phyloP scores from a whole-genome alignment of 108 stramenopile genomes.

The Nitzschia sp. region DNA sequence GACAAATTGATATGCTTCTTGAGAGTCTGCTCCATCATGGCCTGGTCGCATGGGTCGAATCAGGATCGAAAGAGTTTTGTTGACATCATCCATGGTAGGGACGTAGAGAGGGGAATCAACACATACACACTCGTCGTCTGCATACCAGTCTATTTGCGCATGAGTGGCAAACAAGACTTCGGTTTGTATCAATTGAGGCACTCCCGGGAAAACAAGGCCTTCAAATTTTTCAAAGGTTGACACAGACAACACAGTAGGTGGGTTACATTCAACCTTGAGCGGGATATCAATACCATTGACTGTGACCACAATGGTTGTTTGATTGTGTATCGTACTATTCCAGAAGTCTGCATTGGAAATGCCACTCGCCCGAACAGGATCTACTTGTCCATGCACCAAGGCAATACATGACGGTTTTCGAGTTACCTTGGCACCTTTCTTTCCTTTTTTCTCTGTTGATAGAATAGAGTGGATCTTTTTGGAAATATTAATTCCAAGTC shows the following conservation, averaged over 20 bases:
- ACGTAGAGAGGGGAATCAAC: slow-evolving; percentile 22
- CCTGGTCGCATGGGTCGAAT: slow-evolving; percentile 25
- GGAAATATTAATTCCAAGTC: background rate
- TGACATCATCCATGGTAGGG: slow-evolving; percentile 32
- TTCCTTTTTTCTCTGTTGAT: background rate
- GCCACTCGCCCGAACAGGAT: background rate
- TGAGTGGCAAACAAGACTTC: slow-evolving; percentile 41
- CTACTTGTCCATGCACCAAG: background rate
- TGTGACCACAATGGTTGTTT: background rate
- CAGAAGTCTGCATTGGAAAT: slow-evolving; percentile 16
- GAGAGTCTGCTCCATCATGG: slow-evolving; percentile 18
- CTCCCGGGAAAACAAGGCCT: slow-evolving; percentile 46
- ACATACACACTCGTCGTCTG: slow-evolving; percentile 22
- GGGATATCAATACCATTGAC: slow-evolving; percentile 8
- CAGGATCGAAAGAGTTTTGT: slow-evolving; percentile 24
- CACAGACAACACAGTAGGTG: slow-evolving; percentile 54
- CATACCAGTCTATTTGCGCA: slow-evolving; percentile 66
- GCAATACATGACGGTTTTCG: background rate
- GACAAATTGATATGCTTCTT: slow-evolving; percentile 43
- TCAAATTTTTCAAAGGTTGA: slow-evolving; percentile 63
- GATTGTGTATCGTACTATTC: background rate
- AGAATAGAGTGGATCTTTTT: slow-evolving; percentile 3
- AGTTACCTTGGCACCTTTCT: background rate
- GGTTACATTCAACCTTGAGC: slow-evolving; percentile 44
- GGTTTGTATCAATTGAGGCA: slow-evolving; percentile 52